Base-by-base conservation (phyloP, 2,329 filamentous ascomycete genomes). In the Shiraia bambusicola region DNA sequence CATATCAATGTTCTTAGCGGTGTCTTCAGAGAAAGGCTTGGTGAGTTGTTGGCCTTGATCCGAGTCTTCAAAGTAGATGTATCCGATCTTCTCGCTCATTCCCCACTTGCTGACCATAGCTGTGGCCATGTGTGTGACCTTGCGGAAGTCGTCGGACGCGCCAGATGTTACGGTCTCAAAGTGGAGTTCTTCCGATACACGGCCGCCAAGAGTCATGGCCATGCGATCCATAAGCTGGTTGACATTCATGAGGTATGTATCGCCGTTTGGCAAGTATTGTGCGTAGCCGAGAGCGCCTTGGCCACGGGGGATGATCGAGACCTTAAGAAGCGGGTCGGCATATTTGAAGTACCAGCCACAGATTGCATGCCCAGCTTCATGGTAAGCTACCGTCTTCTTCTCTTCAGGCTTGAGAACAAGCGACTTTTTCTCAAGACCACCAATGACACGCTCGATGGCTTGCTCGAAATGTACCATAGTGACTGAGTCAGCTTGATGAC, bases 71-170 rank as follows among this genome's bases (percentile, higher is more conserved):
- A 92, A 98, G 76, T 94, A 87, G 50, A 98, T 78, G 52, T 91
- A 91, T 22, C 92, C 92, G 33, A 98, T 85, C 74, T 95, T 94
- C 55, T 88, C 82, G 28, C 87, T 94, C 93, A 98, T 98, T 56
- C 93, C 93, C 85, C 90, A 98, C 69, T 95, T 88, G n/a, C 92
- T 98, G 22, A 98, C 93, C 93, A 98, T 98, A 49, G 87, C 86
- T 13, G 88, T 94, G 3, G 93, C 94, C 87, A 96, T 92, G 42
- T 84, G 82, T 2, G 93, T 96, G 28, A 97, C 93, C 74, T 98
- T 98, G 72, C 93, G 92, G 80, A 98, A 98, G 68, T 98, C 93
- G 68, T 97, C 93, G 39, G 85, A 91, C 14, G 92, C 93, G 42
- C 93, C 93, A 33, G 88, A 93, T 2, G 93, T 98, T 14, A 98